Percentiles rank a stretch among this genome's conserved stretches.
Conservation (phyloP, 2,329 filamentous ascomycete species). For the Fusarium kyushuense region DNA sequence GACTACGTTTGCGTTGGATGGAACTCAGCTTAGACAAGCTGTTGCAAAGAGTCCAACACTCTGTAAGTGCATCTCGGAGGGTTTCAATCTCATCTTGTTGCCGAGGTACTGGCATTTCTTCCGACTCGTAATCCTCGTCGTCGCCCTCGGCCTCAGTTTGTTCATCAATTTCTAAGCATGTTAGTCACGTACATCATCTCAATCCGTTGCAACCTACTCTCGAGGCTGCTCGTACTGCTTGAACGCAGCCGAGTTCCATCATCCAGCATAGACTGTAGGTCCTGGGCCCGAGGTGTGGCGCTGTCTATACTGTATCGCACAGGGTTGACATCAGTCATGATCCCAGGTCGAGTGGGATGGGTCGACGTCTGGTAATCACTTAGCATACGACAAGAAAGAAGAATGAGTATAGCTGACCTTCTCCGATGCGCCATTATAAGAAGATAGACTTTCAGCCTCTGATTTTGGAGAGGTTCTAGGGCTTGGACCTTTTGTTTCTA, state of each 20-base stretch:
- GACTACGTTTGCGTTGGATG: slow-evolving; percentile 82
- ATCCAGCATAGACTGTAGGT: slow-evolving; percentile 76
- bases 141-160: slow-evolving; percentile 66
- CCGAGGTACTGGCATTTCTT: slow-evolving; percentile 55
- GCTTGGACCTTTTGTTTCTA: slow-evolving; percentile 52
- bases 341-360: slow-evolving; percentile 72
- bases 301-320: slow-evolving; percentile 74
- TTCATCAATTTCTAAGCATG: slow-evolving; percentile 65
- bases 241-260: slow-evolving; percentile 69
- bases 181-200: slow-evolving; percentile 25
- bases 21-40: slow-evolving; percentile 88
- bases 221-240: slow-evolving; percentile 79
- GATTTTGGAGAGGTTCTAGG: slow-evolving; percentile 55
- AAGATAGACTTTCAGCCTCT: slow-evolving; percentile 52
- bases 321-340: slow-evolving; percentile 80
- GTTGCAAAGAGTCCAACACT: slow-evolving; percentile 96
- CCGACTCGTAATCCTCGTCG: slow-evolving; percentile 64
- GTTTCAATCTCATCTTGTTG: slow-evolving; percentile 73
- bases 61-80: slow-evolving; percentile 80
- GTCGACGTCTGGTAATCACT: slow-evolving; percentile 27
- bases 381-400: slow-evolving; percentile 8
- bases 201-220: slow-evolving; percentile 66
- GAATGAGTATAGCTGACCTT: slow-evolving; percentile 35
- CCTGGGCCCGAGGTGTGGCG: slow-evolving; percentile 85
- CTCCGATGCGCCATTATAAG: slow-evolving; percentile 38